These are phyloP conservation scores for Geoglossum cookeanum DNA, from an alignment of 2,329 filamentous ascomycete genomes.

Conservation along the genomic window DNA sequence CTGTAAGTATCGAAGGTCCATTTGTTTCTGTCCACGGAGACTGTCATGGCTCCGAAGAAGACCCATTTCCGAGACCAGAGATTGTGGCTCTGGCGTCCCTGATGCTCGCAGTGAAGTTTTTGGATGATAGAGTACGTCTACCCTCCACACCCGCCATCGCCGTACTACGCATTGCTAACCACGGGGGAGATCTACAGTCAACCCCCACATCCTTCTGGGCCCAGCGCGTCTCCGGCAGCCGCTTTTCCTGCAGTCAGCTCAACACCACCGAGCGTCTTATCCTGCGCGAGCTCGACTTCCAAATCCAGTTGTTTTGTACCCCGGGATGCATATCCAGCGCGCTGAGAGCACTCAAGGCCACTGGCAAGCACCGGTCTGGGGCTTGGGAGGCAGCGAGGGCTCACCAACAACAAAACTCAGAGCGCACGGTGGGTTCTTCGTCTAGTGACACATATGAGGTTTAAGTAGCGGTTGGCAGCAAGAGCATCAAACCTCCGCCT, in stretches of 20 bases:
- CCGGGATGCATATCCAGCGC: not conserved
- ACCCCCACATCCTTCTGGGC: slow-evolving; percentile 32
- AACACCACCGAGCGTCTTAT: slow-evolving; percentile 44
- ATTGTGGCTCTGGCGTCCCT: slow-evolving; percentile 43
- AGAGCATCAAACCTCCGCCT: not conserved
- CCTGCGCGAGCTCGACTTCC: slow-evolving; percentile 44
- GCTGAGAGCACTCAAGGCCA: not conserved
- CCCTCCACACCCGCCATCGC: not conserved
- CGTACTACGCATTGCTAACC: not conserved
- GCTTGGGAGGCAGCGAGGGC: not conserved
- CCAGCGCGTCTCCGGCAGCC: slow-evolving; percentile 31
- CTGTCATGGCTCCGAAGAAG: slow-evolving; percentile 19
- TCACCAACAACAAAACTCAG: not conserved
- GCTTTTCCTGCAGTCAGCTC: slow-evolving; percentile 43
- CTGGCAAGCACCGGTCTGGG: not conserved
- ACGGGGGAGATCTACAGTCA: slow-evolving; percentile 22
- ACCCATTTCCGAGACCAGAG: slow-evolving; percentile 42
- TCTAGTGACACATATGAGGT: not conserved
- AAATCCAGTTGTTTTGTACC: slow-evolving; percentile 22
- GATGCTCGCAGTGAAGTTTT: slow-evolving; percentile 46
- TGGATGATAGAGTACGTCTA: slow-evolving; percentile 30
- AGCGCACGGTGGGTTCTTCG: not conserved
- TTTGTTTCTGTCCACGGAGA: slow-evolving; percentile 10
- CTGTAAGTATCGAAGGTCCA: slow-evolving; percentile 4
- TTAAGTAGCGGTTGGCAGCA: not conserved